A percentile compares a stretch with the other conserved stretches of the same genome.
These are phyloP conservation scores for Oryza nivara DNA, from an alignment of 176 grass and related monocot species.

Conservation along the genomic window DNA sequence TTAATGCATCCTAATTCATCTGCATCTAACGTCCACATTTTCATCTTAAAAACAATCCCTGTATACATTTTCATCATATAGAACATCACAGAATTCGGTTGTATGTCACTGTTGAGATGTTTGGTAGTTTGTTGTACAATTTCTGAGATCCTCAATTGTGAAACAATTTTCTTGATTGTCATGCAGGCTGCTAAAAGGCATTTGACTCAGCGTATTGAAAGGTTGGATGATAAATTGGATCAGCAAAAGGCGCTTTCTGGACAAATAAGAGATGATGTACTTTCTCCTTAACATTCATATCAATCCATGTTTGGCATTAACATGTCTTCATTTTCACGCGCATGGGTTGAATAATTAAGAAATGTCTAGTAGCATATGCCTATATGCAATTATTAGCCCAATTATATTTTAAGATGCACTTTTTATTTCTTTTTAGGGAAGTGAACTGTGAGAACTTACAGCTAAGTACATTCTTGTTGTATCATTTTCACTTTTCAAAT, in stretches of 20 bases:
- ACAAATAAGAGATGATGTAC: conserved; percentile 94
- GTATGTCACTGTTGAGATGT: conserved; percentile 5
- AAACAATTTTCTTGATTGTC: conserved; percentile 45
- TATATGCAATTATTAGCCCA: not conserved
- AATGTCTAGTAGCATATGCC: not conserved
- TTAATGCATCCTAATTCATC: not conserved
- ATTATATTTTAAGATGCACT: not conserved
- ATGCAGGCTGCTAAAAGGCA: conserved; percentile 88
- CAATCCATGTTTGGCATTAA: conserved; percentile 13
- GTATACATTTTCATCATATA: not conserved
- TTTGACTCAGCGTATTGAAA: conserved; percentile 92
- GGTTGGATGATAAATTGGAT: conserved; percentile 97
- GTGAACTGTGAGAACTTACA: not conserved
- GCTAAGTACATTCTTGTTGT: not conserved
- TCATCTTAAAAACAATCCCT: not conserved
- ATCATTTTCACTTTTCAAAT: conserved; percentile 32
- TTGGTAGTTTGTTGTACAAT: conserved; percentile 8
- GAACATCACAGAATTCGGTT: not conserved
- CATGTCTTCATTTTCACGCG: conserved; percentile 20
- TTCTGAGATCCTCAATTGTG: not conserved
- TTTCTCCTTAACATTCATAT: conserved; percentile 4
- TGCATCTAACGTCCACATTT: not conserved
- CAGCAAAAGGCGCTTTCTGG: conserved; percentile 91
- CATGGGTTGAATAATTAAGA: conserved; percentile 8
- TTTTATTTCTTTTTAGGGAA: conserved; percentile 26